Conservation (phyloP, 768 basidiomycete genomes). For the Collybia sordida region DNA sequence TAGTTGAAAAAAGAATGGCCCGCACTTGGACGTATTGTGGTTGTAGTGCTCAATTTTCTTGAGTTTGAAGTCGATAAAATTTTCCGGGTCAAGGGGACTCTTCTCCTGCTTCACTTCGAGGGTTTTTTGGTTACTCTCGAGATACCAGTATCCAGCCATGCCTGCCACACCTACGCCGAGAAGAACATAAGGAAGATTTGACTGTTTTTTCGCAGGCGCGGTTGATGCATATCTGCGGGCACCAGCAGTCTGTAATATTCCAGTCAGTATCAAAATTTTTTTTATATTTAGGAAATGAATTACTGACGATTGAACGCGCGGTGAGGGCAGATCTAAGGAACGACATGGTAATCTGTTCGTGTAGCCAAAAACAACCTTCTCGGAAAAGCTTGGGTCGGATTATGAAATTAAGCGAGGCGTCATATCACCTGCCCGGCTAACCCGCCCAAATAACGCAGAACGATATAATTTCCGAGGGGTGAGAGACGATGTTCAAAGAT, state of each 20-base stretch:
- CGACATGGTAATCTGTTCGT: slow-evolving; percentile 35
- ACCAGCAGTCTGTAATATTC: slow-evolving; percentile 26
- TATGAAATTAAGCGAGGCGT: slow-evolving; percentile 9
- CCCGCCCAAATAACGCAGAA: too few relatives aligned
- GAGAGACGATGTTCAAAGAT: too few relatives aligned
- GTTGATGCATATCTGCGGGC: slow-evolving; percentile 49
- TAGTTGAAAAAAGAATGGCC: neutral
- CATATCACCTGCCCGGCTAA: neutral
- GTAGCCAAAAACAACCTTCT: slow-evolving; percentile 2
- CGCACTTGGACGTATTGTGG: slow-evolving; percentile 86
- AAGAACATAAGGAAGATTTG: slow-evolving; percentile 47
- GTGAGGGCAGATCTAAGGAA: slow-evolving; percentile 35
- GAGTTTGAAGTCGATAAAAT: slow-evolving; percentile 80
- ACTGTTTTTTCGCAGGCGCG: slow-evolving; percentile 42
- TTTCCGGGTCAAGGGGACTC: slow-evolving; percentile 73
- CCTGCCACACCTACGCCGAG: slow-evolving; percentile 47
- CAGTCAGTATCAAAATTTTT: slow-evolving; percentile 2
- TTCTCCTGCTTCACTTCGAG: slow-evolving; percentile 44
- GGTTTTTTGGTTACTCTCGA: slow-evolving; percentile 29
- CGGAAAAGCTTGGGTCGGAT: slow-evolving; percentile 1
- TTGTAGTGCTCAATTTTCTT: slow-evolving; percentile 85
- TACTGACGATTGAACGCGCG: slow-evolving; percentile 43
- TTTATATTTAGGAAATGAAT: neutral
- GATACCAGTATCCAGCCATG: slow-evolving; percentile 50
- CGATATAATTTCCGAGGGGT: too few relatives aligned